phyloP scores from a whole-genome alignment of 176 grass and related monocot genomes.

The Lolium perenne region DNA sequence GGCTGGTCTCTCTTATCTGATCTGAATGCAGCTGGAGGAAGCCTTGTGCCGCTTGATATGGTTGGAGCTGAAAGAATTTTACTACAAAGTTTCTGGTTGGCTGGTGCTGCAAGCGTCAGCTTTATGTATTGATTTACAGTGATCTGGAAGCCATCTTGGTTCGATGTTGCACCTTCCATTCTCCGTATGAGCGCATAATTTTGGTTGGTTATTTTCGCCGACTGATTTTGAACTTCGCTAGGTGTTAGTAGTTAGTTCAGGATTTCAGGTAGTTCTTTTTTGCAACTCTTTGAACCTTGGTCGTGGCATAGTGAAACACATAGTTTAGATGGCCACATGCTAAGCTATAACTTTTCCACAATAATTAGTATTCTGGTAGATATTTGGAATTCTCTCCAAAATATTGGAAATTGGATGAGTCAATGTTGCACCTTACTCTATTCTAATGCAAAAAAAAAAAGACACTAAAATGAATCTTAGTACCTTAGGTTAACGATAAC shows the following conservation, averaged over 20 bases:
- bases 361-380: background rate
- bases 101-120: conserved; percentile 6
- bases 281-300: background rate
- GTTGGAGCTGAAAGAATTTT: background rate
- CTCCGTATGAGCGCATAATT: background rate
- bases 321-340: conserved; percentile 1
- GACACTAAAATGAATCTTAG: background rate
- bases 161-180: no score
- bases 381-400: background rate
- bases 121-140: background rate
- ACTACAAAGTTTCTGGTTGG: background rate
- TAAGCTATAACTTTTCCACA: background rate
- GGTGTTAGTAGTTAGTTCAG: background rate
- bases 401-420: background rate
- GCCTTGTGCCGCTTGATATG: background rate
- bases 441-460: background rate
- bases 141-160: background rate
- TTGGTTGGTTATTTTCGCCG: background rate
- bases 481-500: background rate
- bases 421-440: background rate
- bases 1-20: background rate
- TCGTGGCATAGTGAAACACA: background rate
- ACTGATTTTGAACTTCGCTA: background rate
- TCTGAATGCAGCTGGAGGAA: background rate
- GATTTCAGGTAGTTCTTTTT: background rate